Evolutionary conservation across 1,284 basidiomycete species (phyloP).

Genomic region (Laetiporus sulphureus): DNA sequence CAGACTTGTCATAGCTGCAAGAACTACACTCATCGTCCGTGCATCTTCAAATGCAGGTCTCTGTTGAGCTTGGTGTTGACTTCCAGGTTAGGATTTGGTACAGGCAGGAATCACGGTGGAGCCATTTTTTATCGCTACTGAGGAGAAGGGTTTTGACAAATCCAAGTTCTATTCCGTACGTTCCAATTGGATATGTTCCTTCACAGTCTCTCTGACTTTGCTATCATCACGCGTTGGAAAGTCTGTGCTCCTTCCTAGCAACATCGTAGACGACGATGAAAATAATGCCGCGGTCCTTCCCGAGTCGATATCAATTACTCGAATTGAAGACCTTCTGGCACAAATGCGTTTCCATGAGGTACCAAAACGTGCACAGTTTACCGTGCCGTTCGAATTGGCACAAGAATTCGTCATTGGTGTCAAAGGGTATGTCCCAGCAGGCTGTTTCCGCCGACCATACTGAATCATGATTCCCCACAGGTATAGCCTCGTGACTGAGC

Average conservation of each 20-base stretch:
- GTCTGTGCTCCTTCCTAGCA: slow-evolving; percentile 57
- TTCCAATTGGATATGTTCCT: slow-evolving; percentile 3
- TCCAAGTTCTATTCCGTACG: slow-evolving; percentile 82
- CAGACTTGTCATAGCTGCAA: slow-evolving; percentile 57
- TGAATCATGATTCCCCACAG: slow-evolving; percentile 31
- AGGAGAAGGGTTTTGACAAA: slow-evolving; percentile 66
- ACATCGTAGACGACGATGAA: slow-evolving; percentile 39
- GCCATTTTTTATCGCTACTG: slow-evolving; percentile 86
- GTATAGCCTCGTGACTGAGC: slow-evolving; percentile 81
- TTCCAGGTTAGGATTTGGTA: slow-evolving; percentile 59
- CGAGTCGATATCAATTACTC: slow-evolving; percentile 61
- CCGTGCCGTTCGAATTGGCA: slow-evolving; percentile 75
- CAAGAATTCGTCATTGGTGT: slow-evolving; percentile 83
- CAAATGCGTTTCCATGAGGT: slow-evolving; percentile 84
- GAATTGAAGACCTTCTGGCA: slow-evolving; percentile 73
- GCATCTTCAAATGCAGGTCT: slow-evolving; percentile 4
- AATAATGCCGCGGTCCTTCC: slow-evolving; percentile 33
- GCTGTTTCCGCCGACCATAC: not conserved
- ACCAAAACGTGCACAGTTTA: slow-evolving; percentile 85
- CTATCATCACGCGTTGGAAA: slow-evolving; percentile 20
- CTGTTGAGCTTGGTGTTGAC: no score
- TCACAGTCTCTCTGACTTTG: not conserved
- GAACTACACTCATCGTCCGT: slow-evolving; percentile 61
- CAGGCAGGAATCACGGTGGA: slow-evolving; percentile 81
- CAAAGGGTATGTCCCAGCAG: slow-evolving; percentile 61